phyloP scores from a whole-genome alignment of 2,329 filamentous ascomycete genomes.

The Pseudofabraea citricarpa region DNA sequence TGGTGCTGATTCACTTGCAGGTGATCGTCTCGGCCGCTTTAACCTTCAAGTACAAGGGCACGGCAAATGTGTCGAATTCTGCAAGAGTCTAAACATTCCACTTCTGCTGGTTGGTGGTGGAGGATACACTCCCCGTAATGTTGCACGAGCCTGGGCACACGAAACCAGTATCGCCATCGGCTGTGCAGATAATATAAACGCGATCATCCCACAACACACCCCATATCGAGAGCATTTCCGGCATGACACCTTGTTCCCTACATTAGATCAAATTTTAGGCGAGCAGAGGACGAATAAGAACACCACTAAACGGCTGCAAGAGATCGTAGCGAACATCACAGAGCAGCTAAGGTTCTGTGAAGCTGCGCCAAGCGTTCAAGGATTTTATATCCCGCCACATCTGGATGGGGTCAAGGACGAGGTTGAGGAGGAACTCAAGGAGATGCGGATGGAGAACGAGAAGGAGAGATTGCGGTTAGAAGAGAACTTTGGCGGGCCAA shows the following conservation, averaged over 20 bases:
- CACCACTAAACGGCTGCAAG: conserved; percentile 66
- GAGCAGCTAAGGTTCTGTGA: conserved; percentile 85
- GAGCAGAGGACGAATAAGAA: conserved; percentile 73
- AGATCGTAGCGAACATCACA: conserved; percentile 71
- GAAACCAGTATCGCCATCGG: conserved; percentile 89
- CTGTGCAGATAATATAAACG: conserved; percentile 63
- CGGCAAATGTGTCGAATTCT: conserved; percentile 83
- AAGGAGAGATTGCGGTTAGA: conserved; percentile 26
- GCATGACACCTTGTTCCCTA: conserved; percentile 81
- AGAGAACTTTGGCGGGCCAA: neutral
- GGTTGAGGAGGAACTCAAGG: conserved; percentile 62
- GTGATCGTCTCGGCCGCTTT: conserved; percentile 90
- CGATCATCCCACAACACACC: conserved; percentile 72
- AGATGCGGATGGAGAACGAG: conserved; percentile 56
- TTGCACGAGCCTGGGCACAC: conserved; percentile 93
- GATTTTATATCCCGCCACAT: conserved; percentile 74
- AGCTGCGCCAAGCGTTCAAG: conserved; percentile 81
- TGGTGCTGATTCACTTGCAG: conserved; percentile 89
- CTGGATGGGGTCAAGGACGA: conserved; percentile 63
- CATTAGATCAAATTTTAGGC: conserved; percentile 65
- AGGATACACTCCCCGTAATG: conserved; percentile 94
- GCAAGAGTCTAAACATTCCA: conserved; percentile 75
- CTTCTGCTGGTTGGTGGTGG: conserved; percentile 90
- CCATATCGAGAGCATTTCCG: conserved; percentile 88
- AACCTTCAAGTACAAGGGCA: conserved; percentile 96